These are phyloP conservation scores for Eucommia ulmoides DNA, from an alignment of 257 asterid genomes.

Conservation along the genomic window DNA sequence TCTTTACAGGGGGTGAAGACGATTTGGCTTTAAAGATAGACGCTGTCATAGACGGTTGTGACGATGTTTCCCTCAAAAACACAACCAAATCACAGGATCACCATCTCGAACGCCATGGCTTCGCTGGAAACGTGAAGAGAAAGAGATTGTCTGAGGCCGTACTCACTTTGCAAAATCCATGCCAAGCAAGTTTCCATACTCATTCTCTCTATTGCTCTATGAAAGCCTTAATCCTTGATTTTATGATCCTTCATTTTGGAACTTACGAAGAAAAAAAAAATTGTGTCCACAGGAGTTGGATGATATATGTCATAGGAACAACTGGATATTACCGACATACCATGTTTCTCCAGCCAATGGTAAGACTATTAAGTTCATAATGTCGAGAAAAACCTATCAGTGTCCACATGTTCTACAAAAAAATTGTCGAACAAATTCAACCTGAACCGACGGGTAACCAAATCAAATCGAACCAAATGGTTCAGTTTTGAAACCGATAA, in stretches of 20 bases:
- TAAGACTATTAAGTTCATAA: constrained; percentile 3
- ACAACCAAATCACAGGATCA: background rate
- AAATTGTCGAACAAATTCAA: no score
- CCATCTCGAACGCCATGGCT: background rate
- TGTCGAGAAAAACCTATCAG: no score
- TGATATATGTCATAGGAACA: constrained; percentile 10
- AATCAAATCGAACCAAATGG: no score
- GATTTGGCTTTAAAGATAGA: constrained; percentile 8
- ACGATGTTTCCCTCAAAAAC: constrained; percentile 2
- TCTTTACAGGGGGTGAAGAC: constrained; percentile 10
- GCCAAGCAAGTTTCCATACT: constrained; percentile 4
- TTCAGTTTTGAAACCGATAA: no score
- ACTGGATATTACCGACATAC: constrained; percentile 8
- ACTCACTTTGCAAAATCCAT: constrained; percentile 2
- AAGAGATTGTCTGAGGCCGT: constrained; percentile 6
- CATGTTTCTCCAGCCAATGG: constrained; percentile 8
- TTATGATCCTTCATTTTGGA: background rate
- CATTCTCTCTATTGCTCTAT: no score
- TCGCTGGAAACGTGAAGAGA: background rate
- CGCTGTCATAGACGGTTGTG: constrained; percentile 9
- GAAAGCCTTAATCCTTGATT: background rate
- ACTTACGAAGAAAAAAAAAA: no score
- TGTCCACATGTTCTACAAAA: no score
- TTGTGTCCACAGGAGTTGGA: constrained; percentile 11
- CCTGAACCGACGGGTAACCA: no score